These are phyloP conservation scores for Candida insectorum DNA, from an alignment of 805 yeast genomes.

Conservation along the genomic window DNA sequence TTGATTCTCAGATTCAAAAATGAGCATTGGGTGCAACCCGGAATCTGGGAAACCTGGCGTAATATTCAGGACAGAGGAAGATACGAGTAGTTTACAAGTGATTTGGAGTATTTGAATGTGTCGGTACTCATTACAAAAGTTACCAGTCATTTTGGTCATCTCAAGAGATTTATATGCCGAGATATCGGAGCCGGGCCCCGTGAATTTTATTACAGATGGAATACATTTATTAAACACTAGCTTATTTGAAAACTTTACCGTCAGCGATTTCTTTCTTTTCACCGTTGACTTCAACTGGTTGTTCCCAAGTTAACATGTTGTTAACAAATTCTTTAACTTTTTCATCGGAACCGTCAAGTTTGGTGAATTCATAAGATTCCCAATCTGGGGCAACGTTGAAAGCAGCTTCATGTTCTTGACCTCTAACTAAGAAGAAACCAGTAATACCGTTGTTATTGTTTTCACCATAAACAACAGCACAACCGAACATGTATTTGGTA, in stretches of 20 bases:
- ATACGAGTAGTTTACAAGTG: no score
- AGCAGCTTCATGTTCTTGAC: conserved; percentile 87
- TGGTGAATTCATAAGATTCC: conserved; percentile 86
- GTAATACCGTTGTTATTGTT: conserved; percentile 97
- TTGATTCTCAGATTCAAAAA: no score
- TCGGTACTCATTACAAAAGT: no score
- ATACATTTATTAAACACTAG: not conserved
- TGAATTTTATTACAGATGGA: no score
- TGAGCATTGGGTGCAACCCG: no score
- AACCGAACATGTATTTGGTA: conserved; percentile 90
- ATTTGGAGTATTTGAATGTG: no score
- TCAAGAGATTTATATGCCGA: no score
- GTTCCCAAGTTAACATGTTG: conserved; percentile 98
- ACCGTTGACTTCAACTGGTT: conserved; percentile 81
- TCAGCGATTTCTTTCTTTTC: conserved; percentile 85
- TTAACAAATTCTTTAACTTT: conserved; percentile 77
- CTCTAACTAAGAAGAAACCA: conserved; percentile 94
- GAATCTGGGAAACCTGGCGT: no score
- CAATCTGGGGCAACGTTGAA: conserved; percentile 99
- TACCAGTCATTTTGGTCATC: no score
- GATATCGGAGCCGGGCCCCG: no score
- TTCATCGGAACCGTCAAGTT: conserved; percentile 74
- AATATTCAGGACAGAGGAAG: no score
- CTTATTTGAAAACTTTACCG: conserved; percentile 94
- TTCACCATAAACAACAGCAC: conserved; percentile 94